Conservation (phyloP, 371 early-diverging fungal genomes). For the Mortierella sp. region DNA sequence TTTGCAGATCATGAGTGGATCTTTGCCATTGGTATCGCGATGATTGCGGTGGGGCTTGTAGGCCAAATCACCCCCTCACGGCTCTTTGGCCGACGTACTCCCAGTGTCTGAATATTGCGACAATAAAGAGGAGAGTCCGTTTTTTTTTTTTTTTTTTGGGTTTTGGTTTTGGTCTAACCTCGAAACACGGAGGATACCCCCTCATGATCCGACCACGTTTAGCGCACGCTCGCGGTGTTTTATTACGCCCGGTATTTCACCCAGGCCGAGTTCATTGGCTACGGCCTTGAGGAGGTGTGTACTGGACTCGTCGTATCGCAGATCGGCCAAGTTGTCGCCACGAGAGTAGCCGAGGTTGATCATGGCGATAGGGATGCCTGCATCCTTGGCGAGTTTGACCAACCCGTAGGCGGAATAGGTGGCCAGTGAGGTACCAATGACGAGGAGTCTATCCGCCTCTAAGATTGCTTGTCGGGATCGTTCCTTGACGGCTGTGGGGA, state of each 20-base stretch:
- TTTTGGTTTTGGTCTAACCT: no score
- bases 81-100: slow-evolving; percentile 9
- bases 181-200: no score
- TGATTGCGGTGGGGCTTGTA: slow-evolving; percentile 38
- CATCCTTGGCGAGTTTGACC: slow-evolving; percentile 68
- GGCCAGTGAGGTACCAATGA: slow-evolving; percentile 84
- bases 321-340: slow-evolving; percentile 71
- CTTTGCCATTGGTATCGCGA: slow-evolving; percentile 32
- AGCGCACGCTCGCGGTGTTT: slow-evolving; percentile 12
- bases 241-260: slow-evolving; percentile 27
- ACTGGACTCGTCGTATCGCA: slow-evolving; percentile 62
- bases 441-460: slow-evolving; percentile 68
- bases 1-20: slow-evolving; percentile 47
- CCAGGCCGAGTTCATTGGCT: slow-evolving; percentile 22
- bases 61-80: slow-evolving; percentile 40
- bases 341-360: slow-evolving; percentile 82
- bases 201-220: slow-evolving; percentile 48
- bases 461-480: slow-evolving; percentile 66
- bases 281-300: slow-evolving; percentile 35
- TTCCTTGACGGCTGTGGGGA: slow-evolving; percentile 61
- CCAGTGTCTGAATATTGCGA: no score
- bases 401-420: slow-evolving; percentile 87
- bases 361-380: slow-evolving; percentile 70
- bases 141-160: no score
- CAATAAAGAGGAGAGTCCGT: no score